Conservation (phyloP, 2,329 filamentous ascomycete genomes). For the Dactylonectria macrodidyma region DNA sequence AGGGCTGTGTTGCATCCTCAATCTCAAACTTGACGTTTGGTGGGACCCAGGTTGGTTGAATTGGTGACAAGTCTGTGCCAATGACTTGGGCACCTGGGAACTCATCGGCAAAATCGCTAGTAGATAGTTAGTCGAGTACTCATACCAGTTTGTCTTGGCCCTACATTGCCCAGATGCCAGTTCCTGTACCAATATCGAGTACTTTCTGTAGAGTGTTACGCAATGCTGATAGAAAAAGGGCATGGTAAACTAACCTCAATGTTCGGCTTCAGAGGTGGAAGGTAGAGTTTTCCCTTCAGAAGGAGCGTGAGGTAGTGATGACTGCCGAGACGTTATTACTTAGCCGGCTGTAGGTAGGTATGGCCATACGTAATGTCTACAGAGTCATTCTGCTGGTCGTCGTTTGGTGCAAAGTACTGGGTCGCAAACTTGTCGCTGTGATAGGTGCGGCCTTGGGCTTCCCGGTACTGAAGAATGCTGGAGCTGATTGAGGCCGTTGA, state of each 20-base stretch:
- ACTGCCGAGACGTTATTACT: neutral
- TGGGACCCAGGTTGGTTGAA: neutral
- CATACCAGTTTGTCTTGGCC: neutral
- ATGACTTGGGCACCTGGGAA: neutral
- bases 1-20: slow-evolving; percentile 18
- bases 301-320: slow-evolving; percentile 29
- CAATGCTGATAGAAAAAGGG: neutral
- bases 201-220: neutral
- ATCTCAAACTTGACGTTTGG: neutral
- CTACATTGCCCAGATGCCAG: neutral
- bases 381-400: slow-evolving; percentile 28
- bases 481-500: slow-evolving; percentile 28
- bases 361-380: slow-evolving; percentile 29
- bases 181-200: slow-evolving; percentile 8
- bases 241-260: neutral
- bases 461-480: slow-evolving; percentile 29
- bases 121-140: neutral
- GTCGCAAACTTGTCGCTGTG: slow-evolving; percentile 27
- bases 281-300: slow-evolving; percentile 1
- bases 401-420: slow-evolving; percentile 29
- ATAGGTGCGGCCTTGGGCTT: slow-evolving; percentile 25
- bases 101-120: neutral
- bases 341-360: neutral
- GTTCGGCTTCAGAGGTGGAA: neutral
- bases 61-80: neutral